A percentile compares a stretch with the other conserved stretches of the same genome.
Evolutionary conservation across 2,329 filamentous ascomycete species (phyloP).

Genomic region (Grosmannia huntii): DNA sequence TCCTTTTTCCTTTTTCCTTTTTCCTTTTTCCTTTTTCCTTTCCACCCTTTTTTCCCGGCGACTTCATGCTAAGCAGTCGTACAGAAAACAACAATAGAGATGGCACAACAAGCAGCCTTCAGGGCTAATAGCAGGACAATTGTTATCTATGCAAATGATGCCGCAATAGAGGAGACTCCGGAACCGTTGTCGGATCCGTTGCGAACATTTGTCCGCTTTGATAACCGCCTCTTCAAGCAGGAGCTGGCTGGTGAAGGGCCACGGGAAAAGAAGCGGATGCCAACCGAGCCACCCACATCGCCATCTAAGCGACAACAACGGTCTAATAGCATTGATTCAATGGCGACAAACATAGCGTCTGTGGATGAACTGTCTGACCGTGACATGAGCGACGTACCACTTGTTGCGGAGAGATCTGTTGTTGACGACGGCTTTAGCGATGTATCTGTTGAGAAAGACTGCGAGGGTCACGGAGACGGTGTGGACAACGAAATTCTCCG

Average conservation of each 20-base stretch:
- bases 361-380: conserved; percentile 22
- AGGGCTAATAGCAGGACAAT: conserved; percentile 12
- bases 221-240: conserved; percentile 22
- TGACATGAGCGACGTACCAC: conserved; percentile 10
- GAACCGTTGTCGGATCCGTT: conserved; percentile 16
- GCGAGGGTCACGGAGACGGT: background rate
- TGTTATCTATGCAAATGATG: conserved; percentile 20
- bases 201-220: conserved; percentile 20
- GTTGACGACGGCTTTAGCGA: background rate
- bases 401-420: conserved; percentile 1
- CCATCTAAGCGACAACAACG: conserved; percentile 33
- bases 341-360: conserved; percentile 33
- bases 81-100: conserved; percentile 12
- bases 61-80: background rate
- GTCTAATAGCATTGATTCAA: conserved; percentile 31
- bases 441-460: background rate
- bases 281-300: conserved; percentile 16
- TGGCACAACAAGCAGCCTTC: conserved; percentile 12
- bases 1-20: background rate
- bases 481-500: background rate
- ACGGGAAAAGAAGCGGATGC: conserved; percentile 16
- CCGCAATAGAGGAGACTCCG: conserved; percentile 14
- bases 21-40: background rate
- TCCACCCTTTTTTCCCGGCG: no score
- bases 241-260: conserved; percentile 17